These are phyloP conservation scores for Triangularia setosa DNA, from an alignment of 2,329 filamentous ascomycete species.

Conservation along the genomic window DNA sequence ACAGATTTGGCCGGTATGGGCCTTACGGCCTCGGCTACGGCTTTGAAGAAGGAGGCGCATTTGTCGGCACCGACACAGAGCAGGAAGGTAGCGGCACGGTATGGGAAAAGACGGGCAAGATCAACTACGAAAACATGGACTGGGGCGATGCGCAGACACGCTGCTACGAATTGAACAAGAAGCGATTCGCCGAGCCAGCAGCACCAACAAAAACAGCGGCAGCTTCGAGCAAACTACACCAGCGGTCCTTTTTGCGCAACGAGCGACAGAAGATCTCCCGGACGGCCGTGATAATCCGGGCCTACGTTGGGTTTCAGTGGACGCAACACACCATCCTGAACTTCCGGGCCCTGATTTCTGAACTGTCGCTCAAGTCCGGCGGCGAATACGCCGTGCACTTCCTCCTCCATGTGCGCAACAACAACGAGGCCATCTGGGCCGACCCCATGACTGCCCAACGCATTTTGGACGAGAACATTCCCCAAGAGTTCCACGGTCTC, in stretches of 20 bases:
- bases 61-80: conserved; percentile 70
- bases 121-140: conserved; percentile 53
- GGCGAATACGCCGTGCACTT: conserved; percentile 82
- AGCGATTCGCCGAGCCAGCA: conserved; percentile 52
- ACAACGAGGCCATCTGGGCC: conserved; percentile 75
- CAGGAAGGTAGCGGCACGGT: conserved; percentile 60
- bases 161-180: conserved; percentile 57
- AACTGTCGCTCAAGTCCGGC: conserved; percentile 72
- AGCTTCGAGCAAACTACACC: conserved; percentile 5
- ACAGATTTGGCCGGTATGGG: conserved; percentile 78
- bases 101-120: conserved; percentile 52
- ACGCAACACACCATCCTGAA: conserved; percentile 74
- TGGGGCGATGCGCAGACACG: conserved; percentile 53
- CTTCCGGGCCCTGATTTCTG: conserved; percentile 74
- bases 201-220: conserved; percentile 3
- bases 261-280: conserved; percentile 46
- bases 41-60: conserved; percentile 64
- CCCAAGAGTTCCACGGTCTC: conserved; percentile 72
- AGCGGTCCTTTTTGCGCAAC: not conserved
- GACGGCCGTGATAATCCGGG: conserved; percentile 74
- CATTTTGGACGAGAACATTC: conserved; percentile 65
- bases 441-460: conserved; percentile 69
- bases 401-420: conserved; percentile 78
- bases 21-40: conserved; percentile 85
- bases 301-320: conserved; percentile 76